Evolutionary conservation across 768 basidiomycete genomes (phyloP), one percentile per base, ranked within the genome.

Genomic region (Xanthoconium purpureum): DNA sequence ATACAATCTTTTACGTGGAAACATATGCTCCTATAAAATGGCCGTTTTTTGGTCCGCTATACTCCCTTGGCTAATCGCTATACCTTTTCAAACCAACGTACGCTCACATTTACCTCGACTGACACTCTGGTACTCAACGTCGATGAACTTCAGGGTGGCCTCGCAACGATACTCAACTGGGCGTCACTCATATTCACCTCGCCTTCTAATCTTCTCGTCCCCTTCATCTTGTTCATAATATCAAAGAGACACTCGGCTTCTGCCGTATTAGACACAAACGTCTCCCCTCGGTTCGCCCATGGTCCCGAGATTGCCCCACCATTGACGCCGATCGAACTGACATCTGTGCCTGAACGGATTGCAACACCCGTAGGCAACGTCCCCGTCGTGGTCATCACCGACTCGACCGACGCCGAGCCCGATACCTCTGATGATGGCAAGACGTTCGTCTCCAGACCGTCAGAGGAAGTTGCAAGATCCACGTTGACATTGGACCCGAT

Each of bases 51-150:
- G 47, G 65, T 62, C 65, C 29, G 60, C 65, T 3, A 50, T 66
- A 33, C 42, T 65, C 20, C 65, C 65, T 18, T 66, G 65, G 66
- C 8, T 66, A 20, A 37, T 66, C 12, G 50, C 57, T 17, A 65
- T 66, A 62, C 65, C 65, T 24, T 62, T 66, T 45, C 65, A 66
- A 50, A 67, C 66, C 29, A 62, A 62, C 8, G 65, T 65, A 49
- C 44, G 66, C 57, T 17, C 11, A 15, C 14, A 5, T 28, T 24
- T 20, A 3, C 20, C 24, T 40, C 18, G 4, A 7, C n/a, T n/a
- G 11, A 37, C 47, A 3, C 15, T 18, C 24, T 35, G 37, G 29
- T 45, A 10, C 50, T 50, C 24, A 56, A 29, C 17, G 20, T 36
- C 4, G 29, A 6, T 20, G 8, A 3, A 12, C 45, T 39, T 6